A percentile compares a stretch with the other conserved stretches of the same genome.
These are phyloP conservation scores for Saccharomycopsis lassenensis DNA, from an alignment of 805 yeast species.

Conservation along the genomic window DNA sequence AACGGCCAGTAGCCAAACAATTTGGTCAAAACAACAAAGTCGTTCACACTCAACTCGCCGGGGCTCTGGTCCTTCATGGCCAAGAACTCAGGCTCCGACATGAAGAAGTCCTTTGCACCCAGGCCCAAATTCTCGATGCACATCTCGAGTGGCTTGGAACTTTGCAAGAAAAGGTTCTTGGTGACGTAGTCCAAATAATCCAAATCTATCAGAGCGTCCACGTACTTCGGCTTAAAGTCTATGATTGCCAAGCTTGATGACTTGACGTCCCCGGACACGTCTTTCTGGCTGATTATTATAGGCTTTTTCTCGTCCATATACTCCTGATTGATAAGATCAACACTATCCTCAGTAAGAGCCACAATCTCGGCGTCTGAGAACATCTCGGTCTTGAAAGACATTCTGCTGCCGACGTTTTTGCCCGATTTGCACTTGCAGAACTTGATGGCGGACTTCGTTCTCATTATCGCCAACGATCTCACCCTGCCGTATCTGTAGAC, in stretches of 20 bases:
- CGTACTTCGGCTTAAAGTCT: conserved; percentile 39
- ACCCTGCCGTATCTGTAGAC: conserved; percentile 62
- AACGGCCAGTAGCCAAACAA: conserved; percentile 74
- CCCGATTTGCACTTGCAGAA: conserved; percentile 43
- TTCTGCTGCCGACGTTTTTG: conserved; percentile 42
- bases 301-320: conserved; percentile 22
- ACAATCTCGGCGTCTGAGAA: conserved; percentile 48
- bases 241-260: conserved; percentile 39
- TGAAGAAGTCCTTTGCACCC: conserved; percentile 56
- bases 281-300: conserved; percentile 19
- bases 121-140: conserved; percentile 57
- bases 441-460: conserved; percentile 49
- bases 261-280: not conserved
- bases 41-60: conserved; percentile 40
- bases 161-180: conserved; percentile 43
- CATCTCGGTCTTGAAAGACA: conserved; percentile 53
- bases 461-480: conserved; percentile 60
- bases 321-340: conserved; percentile 18
- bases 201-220: conserved; percentile 30
- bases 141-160: conserved; percentile 33
- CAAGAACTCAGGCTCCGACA: conserved; percentile 23
- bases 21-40: conserved; percentile 40
- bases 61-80: conserved; percentile 36
- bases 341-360: conserved; percentile 32
- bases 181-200: conserved; percentile 61